phyloP scores from a whole-genome alignment of 2,329 filamentous ascomycete genomes.

The Fusarium virguliforme region DNA sequence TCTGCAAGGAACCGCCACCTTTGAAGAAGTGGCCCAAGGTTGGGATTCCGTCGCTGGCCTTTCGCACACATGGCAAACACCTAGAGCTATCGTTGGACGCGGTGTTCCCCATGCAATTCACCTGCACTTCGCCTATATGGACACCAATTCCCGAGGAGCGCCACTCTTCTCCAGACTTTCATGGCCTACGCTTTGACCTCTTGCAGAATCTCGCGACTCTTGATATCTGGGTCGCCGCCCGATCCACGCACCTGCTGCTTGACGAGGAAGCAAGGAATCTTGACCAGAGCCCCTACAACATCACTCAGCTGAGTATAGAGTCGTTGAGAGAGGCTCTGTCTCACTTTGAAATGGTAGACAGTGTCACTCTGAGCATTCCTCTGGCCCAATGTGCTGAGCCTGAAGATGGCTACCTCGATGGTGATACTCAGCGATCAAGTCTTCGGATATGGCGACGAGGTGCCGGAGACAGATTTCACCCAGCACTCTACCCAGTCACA shows the following conservation, averaged over 20 bases:
- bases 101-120: neutral
- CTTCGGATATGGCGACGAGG: slow-evolving; percentile 21
- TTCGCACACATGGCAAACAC: slow-evolving; percentile 15
- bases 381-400: neutral
- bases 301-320: neutral
- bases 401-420: slow-evolving; percentile 17
- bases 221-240: slow-evolving; percentile 23
- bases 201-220: slow-evolving; percentile 20
- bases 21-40: neutral
- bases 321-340: neutral
- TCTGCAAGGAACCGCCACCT: slow-evolving; percentile 6
- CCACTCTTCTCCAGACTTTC: slow-evolving; percentile 15
- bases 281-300: slow-evolving; percentile 16
- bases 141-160: slow-evolving; percentile 12
- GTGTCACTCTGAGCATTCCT: slow-evolving; percentile 20
- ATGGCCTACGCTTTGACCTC: slow-evolving; percentile 21
- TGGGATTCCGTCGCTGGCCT: slow-evolving; percentile 12
- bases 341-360: neutral
- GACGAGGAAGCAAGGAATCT: neutral
- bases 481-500: slow-evolving; percentile 3
- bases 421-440: neutral
- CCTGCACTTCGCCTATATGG: neutral
- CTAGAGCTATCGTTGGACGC: slow-evolving; percentile 18
- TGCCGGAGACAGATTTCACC: slow-evolving; percentile 19
- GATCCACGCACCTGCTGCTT: neutral